Percentiles rank a stretch among this genome's conserved stretches.
Evolutionary conservation across 192 early-diverging fungal species (phyloP).

Genomic region (Gaertneriomyces semiglobifer): DNA sequence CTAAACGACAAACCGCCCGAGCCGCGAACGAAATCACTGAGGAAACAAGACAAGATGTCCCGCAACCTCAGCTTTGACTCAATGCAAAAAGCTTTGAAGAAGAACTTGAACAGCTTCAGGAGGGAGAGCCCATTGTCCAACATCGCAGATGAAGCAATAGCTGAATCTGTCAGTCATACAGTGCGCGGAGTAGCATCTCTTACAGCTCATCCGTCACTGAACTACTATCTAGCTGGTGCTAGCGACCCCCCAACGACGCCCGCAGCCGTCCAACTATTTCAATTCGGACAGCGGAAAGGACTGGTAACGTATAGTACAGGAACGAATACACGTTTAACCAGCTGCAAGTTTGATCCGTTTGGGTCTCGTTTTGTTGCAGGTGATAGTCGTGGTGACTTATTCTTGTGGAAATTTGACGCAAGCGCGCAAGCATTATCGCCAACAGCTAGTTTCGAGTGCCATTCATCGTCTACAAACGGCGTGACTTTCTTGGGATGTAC

Average conservation of each 20-base stretch:
- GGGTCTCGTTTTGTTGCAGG: slow-evolving; percentile 74
- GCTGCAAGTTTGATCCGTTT: slow-evolving; percentile 70
- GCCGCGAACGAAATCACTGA: slow-evolving; percentile 4
- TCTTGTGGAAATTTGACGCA: slow-evolving; percentile 76
- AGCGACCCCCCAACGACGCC: slow-evolving; percentile 36
- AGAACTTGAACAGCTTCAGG: slow-evolving; percentile 40
- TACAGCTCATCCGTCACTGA: slow-evolving; percentile 47
- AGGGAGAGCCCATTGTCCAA: slow-evolving; percentile 28
- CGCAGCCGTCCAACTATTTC: slow-evolving; percentile 64
- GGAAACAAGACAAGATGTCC: slow-evolving; percentile 24
- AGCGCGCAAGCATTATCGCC: slow-evolving; percentile 58
- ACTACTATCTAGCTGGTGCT: slow-evolving; percentile 53
- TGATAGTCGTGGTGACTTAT: slow-evolving; percentile 64
- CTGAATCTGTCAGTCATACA: slow-evolving; percentile 23
- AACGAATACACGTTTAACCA: slow-evolving; percentile 44
- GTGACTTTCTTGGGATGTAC: slow-evolving; percentile 71
- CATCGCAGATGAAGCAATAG: slow-evolving; percentile 1
- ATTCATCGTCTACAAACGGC: slow-evolving; percentile 64
- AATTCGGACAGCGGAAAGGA: slow-evolving; percentile 70
- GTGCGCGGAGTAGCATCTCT: slow-evolving; percentile 40
- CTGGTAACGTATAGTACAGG: slow-evolving; percentile 59
- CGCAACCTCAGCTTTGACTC: slow-evolving; percentile 59
- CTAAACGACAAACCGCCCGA: neutral
- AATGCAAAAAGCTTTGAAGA: slow-evolving; percentile 54
- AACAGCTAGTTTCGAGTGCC: slow-evolving; percentile 44